phyloP scores from a whole-genome alignment of 768 basidiomycete species.

The Lentinula lateritia region DNA sequence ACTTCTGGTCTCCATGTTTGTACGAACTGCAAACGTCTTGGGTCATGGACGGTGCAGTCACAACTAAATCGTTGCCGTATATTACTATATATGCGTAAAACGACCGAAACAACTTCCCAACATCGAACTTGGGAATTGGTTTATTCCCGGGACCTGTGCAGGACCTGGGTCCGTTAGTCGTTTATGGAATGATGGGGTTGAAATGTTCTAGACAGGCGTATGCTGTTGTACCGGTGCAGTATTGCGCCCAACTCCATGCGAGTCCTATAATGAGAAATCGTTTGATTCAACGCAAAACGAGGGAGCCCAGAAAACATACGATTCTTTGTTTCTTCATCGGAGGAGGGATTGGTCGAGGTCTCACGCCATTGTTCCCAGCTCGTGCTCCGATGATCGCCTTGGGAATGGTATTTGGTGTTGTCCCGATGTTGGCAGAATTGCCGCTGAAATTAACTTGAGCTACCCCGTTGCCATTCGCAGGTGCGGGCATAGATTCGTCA shows the following conservation, averaged over 20 bases:
- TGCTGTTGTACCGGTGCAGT: slow-evolving; percentile 58
- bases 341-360: slow-evolving; percentile 51
- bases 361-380: slow-evolving; percentile 50
- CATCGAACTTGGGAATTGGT: too few species aligned
- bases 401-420: slow-evolving; percentile 13
- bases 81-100: too few species aligned
- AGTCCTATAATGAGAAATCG: slow-evolving; percentile 35
- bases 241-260: slow-evolving; percentile 59
- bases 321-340: slow-evolving; percentile 62
- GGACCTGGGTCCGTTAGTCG: too few species aligned
- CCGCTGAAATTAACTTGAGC: not conserved
- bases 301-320: slow-evolving; percentile 37
- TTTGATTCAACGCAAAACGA: not conserved
- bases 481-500: not conserved
- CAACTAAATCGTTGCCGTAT: too few species aligned
- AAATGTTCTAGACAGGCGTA: slow-evolving; percentile 36
- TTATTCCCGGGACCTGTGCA: too few species aligned
- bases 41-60: too few species aligned
- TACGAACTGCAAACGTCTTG: too few species aligned
- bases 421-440: not conserved
- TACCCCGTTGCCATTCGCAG: not conserved
- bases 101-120: too few species aligned
- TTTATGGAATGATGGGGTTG: too few species aligned
- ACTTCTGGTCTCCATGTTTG: too few species aligned
- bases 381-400: slow-evolving; percentile 43